phyloP scores from a whole-genome alignment of 148 eudicot species.

The Drosera capensis region DNA sequence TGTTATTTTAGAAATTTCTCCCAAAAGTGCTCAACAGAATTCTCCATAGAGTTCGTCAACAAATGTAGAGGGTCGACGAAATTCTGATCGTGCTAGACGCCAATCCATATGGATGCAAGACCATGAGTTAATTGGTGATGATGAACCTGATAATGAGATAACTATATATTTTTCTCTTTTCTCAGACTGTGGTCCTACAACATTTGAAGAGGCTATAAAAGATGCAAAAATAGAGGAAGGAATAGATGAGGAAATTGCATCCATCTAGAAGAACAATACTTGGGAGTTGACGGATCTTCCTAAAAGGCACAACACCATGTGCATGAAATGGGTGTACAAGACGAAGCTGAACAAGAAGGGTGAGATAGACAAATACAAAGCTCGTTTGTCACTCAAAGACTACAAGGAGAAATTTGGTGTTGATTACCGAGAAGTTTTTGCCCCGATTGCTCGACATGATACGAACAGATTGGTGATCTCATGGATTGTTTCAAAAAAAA shows the following conservation, averaged over 20 bases:
- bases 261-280: conserved; percentile 10
- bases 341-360: conserved; percentile 6
- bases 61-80: no score
- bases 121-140: no score
- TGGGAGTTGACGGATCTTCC: conserved; percentile 7
- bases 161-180: conserved; percentile 11
- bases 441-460: conserved; percentile 3
- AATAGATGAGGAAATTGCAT: conserved; percentile 8
- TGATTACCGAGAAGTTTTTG: conserved; percentile 4
- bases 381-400: conserved; percentile 3
- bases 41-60: no score
- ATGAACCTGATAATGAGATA: no score
- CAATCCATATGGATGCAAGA: no score
- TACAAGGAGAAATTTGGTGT: conserved; percentile 6
- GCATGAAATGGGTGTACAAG: conserved; percentile 10
- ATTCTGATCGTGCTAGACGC: no score
- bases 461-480: conserved; percentile 2
- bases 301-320: conserved; percentile 4
- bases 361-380: conserved; percentile 7
- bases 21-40: no score
- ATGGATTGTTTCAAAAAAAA: neutral
- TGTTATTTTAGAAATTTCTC: no score
- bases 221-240: conserved; percentile 9
- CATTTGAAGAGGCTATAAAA: conserved; percentile 8
- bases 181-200: conserved; percentile 9